Evolutionary conservation across 163 green algal species (phyloP), one percentile per base, ranked within the genome.

Genomic region (Scenedesmus sp.): DNA sequence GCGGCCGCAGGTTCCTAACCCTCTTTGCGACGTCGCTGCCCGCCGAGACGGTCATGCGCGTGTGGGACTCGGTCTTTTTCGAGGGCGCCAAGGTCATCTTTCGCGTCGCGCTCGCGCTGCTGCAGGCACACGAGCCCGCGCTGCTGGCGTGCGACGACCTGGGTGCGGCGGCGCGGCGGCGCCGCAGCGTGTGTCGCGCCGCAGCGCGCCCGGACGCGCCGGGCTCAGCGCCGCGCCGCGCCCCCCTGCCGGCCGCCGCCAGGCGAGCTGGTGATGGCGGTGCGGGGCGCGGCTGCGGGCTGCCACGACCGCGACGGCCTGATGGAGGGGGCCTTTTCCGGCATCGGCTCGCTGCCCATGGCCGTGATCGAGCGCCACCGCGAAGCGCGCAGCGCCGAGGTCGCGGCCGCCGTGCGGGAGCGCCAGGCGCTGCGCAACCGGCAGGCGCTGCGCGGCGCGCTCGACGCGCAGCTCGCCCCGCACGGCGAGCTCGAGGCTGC

Each of bases 61-160:
- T 95, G 28, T 97, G 92, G 93, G 93, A 97, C 78, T 77, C 86
- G 11, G 81, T 97, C 51, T 87, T 97, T 26, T 82, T 84, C 50
- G 93, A 97, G 77, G 93, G 93, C 1, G 85, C 90, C 56, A 97
- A 97, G 87, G 50, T 94, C 7, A 78, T 97, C 45, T 97, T 92
- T 81, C 85, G 93, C 0, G 84, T 95, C 15, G 87, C 88, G 6
- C 84, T 97, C 70, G 93, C 92, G 15, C 82, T 97, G 81, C 81
- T 97, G 7, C 92, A 91, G 82, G 81, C 87, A 2, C 64, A 89
- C 44, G 92, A 97, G 78, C 67, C 75, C 2, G 31, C 63, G 63
- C 86, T 97, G 56, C 84, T 97, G 53, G 22, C 67, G 3, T 83
- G 73, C 29, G 81, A 87, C 72, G 87, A 91, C 51, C 74, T 81